phyloP scores from a whole-genome alignment of 2,329 filamentous ascomycete genomes.

The Sphaerostilbella broomeana region DNA sequence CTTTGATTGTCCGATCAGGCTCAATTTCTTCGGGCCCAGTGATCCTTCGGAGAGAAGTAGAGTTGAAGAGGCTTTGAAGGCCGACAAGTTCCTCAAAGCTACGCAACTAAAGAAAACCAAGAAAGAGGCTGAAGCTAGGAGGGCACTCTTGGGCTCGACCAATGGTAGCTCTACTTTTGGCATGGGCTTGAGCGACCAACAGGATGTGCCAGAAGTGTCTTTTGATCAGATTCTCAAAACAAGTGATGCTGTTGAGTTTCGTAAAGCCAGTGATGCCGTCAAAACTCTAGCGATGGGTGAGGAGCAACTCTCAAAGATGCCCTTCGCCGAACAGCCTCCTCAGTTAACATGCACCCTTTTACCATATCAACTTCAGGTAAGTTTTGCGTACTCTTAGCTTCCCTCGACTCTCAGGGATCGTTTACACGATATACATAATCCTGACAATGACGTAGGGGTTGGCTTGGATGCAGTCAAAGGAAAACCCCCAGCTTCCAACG shows the following conservation, averaged over 20 bases:
- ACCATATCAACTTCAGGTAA: conserved; percentile 68
- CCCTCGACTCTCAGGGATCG: neutral
- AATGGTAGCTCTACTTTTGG: conserved; percentile 33
- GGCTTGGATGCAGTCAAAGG: conserved; percentile 73
- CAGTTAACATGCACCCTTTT: conserved; percentile 61
- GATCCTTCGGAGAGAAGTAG: conserved; percentile 44
- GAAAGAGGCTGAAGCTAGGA: conserved; percentile 46
- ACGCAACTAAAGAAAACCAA: conserved; percentile 50
- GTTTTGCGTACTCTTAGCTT: conserved; percentile 9
- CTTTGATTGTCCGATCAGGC: conserved; percentile 66
- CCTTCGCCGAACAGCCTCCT: conserved; percentile 62
- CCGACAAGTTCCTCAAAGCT: conserved; percentile 55
- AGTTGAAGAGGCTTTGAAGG: conserved; percentile 57
- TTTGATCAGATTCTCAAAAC: conserved; percentile 58
- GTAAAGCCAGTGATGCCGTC: conserved; percentile 56
- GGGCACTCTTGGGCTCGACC: conserved; percentile 33
- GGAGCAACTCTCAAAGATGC: conserved; percentile 62
- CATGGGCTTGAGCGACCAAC: conserved; percentile 20
- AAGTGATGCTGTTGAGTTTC: conserved; percentile 62
- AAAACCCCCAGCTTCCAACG: conserved; percentile 60
- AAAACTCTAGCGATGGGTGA: conserved; percentile 69
- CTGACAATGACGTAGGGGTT: conserved; percentile 50
- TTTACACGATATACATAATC: neutral
- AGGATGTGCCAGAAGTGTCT: conserved; percentile 34
- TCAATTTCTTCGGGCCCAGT: conserved; percentile 64